Percentiles rank a stretch among this genome's conserved stretches.
Conservation (phyloP, 148 eudicot species). For the Vaccinium darrowii region DNA sequence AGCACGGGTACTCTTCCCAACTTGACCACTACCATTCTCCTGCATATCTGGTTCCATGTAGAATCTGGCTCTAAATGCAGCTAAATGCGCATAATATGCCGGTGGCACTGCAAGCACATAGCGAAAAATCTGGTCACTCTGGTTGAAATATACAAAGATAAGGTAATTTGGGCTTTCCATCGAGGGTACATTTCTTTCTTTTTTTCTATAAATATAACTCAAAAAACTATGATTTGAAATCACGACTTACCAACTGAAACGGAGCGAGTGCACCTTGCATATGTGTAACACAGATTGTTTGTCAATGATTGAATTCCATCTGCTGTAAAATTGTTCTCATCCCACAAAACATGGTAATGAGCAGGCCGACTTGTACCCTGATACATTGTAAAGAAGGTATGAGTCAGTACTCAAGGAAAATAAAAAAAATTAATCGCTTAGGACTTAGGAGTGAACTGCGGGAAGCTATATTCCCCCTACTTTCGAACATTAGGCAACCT, state of each 20-base stretch:
- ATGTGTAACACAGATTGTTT: conserved; percentile 79
- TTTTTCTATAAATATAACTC: too few relatives aligned
- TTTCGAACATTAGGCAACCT: neutral
- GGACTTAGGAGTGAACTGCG: neutral
- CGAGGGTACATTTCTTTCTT: too few relatives aligned
- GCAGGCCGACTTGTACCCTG: conserved; percentile 91
- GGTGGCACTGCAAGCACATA: conserved; percentile 64
- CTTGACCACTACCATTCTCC: conserved; percentile 38
- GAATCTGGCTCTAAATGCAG: conserved; percentile 79
- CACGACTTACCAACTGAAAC: conserved; percentile 57
- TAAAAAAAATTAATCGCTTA: neutral
- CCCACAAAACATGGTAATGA: conserved; percentile 91
- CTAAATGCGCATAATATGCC: conserved; percentile 79
- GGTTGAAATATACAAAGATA: neutral
- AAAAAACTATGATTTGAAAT: neutral
- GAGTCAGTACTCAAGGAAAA: neutral
- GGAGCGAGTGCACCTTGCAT: conserved; percentile 81
- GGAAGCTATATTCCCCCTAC: neutral
- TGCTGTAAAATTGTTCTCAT: conserved; percentile 79
- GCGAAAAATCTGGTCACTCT: neutral
- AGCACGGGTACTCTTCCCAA: conserved; percentile 30
- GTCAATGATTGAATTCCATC: conserved; percentile 75
- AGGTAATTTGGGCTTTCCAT: too few relatives aligned
- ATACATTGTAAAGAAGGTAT: conserved; percentile 7
- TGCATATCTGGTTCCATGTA: conserved; percentile 65